Percentiles rank a stretch among this genome's conserved stretches.
These are phyloP conservation scores for Russula olivacea DNA, from an alignment of 768 basidiomycete genomes.

Conservation along the genomic window DNA sequence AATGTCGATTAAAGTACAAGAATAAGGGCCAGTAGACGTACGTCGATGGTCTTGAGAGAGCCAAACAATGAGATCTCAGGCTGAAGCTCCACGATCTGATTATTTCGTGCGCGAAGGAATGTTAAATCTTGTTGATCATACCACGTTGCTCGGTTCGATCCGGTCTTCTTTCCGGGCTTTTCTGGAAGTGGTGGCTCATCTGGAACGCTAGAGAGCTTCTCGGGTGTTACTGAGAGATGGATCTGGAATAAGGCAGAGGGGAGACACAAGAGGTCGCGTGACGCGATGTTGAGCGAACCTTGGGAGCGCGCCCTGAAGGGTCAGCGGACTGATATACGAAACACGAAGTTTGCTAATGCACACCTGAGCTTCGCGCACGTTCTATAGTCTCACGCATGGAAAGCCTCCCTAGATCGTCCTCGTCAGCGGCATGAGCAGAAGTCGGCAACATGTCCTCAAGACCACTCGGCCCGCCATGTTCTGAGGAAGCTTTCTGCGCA, in stretches of 20 bases:
- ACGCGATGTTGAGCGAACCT: slow-evolving; percentile 73
- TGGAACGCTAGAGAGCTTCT: slow-evolving; percentile 57
- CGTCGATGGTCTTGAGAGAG: slow-evolving; percentile 73
- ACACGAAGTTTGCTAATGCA: slow-evolving; percentile 25
- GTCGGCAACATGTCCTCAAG: slow-evolving; percentile 47
- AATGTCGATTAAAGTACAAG: slow-evolving; percentile 7
- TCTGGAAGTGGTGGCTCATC: slow-evolving; percentile 49
- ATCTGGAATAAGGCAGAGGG: slow-evolving; percentile 76
- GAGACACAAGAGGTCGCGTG: slow-evolving; percentile 64
- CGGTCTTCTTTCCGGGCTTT: slow-evolving; percentile 32
- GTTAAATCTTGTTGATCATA: slow-evolving; percentile 77
- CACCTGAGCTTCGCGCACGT: slow-evolving; percentile 71
- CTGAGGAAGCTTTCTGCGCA: slow-evolving; percentile 26
- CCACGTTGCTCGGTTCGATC: slow-evolving; percentile 50
- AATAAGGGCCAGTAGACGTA: slow-evolving; percentile 34
- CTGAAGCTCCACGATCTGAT: slow-evolving; percentile 73
- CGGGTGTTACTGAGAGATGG: slow-evolving; percentile 70
- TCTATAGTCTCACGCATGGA: slow-evolving; percentile 71
- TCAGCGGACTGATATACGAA: slow-evolving; percentile 36
- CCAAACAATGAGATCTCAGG: slow-evolving; percentile 82
- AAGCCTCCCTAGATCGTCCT: slow-evolving; percentile 56
- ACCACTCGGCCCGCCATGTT: slow-evolving; percentile 32
- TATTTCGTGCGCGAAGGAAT: slow-evolving; percentile 72
- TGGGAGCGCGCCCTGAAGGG: slow-evolving; percentile 38
- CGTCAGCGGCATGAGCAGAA: slow-evolving; percentile 33